Conservation (phyloP, 805 yeast species). For the Metschnikowia hibisci region DNA sequence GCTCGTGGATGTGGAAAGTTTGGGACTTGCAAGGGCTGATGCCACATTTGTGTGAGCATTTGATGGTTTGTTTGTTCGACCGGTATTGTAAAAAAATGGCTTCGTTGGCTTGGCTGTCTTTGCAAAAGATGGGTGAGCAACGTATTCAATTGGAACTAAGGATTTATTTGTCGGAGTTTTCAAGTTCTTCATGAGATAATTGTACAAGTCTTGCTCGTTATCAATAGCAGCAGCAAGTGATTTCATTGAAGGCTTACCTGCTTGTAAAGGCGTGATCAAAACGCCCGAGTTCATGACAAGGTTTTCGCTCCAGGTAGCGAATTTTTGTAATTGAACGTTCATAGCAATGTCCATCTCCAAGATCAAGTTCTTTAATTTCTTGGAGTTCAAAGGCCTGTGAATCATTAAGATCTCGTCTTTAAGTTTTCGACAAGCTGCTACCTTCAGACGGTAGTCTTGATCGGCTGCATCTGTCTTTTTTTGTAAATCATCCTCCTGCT, state of each 20-base stretch:
- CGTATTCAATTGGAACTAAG: slow-evolving; percentile 66
- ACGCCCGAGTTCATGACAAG: slow-evolving; percentile 81
- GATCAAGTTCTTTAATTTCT: slow-evolving; percentile 68
- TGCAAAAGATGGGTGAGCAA: slow-evolving; percentile 62
- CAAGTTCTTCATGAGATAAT: slow-evolving; percentile 52
- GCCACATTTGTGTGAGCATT: slow-evolving; percentile 2
- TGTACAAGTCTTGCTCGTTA: slow-evolving; percentile 77
- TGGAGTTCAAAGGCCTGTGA: slow-evolving; percentile 74
- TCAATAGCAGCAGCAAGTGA: slow-evolving; percentile 72
- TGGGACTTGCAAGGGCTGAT: not conserved
- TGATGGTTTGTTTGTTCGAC: not conserved
- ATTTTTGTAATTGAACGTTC: slow-evolving; percentile 83
- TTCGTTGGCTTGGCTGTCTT: slow-evolving; percentile 27
- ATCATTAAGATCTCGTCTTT: slow-evolving; percentile 68
- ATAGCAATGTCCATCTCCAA: slow-evolving; percentile 88
- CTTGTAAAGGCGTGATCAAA: slow-evolving; percentile 68
- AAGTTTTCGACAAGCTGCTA: slow-evolving; percentile 63
- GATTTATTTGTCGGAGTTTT: slow-evolving; percentile 38
- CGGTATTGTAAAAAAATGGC: slow-evolving; percentile 27
- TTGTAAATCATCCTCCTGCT: slow-evolving; percentile 85
- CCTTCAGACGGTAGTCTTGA: slow-evolving; percentile 77
- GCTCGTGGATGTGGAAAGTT: not conserved
- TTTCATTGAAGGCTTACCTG: slow-evolving; percentile 62
- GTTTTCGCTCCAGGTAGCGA: slow-evolving; percentile 83
- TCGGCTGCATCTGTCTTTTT: slow-evolving; percentile 82